These are phyloP conservation scores for Pythium chondricola DNA, from an alignment of 352 stramenopile genomes.

Conservation along the genomic window DNA sequence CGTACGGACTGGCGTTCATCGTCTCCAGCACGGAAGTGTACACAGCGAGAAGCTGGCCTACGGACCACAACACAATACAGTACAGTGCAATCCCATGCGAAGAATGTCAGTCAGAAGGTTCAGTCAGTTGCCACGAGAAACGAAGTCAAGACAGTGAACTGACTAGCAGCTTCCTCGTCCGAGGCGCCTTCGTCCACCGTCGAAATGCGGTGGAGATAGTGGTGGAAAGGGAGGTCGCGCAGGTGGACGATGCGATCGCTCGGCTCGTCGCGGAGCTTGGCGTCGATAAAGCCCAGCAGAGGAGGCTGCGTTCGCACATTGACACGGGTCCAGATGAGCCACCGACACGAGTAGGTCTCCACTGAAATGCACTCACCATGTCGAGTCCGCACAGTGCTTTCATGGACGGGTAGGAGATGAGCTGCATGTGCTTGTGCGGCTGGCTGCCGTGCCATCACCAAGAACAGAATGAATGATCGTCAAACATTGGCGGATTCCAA, in stretches of 20 bases:
- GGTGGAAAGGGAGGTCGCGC: slow-evolving; percentile 58
- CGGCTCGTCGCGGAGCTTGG: slow-evolving; percentile 31
- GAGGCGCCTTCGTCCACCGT: slow-evolving; percentile 26
- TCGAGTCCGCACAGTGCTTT: slow-evolving; percentile 47
- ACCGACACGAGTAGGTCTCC: too few species aligned
- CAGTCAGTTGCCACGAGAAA: neutral
- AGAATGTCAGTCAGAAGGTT: neutral
- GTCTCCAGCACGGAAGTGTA: slow-evolving; percentile 42
- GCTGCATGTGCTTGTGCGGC: slow-evolving; percentile 86
- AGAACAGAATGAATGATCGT: neutral
- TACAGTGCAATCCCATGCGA: too few species aligned
- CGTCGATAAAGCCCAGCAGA: slow-evolving; percentile 66
- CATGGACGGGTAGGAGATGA: slow-evolving; percentile 76
- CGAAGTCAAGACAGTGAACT: neutral
- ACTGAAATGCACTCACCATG: too few species aligned
- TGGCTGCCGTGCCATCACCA: too few species aligned
- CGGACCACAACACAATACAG: slow-evolving; percentile 4
- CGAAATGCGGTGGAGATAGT: slow-evolving; percentile 64
- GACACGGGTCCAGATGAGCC: too few species aligned
- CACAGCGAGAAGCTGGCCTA: slow-evolving; percentile 30
- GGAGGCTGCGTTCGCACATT: too few species aligned
- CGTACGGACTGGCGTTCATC: slow-evolving; percentile 36
- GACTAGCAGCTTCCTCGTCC: slow-evolving; percentile 39
- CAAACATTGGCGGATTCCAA: too few species aligned
- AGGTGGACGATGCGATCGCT: slow-evolving; percentile 41